Evolutionary conservation across 176 grass and related monocot genomes (phyloP).

Genomic region (Areca catechu): DNA sequence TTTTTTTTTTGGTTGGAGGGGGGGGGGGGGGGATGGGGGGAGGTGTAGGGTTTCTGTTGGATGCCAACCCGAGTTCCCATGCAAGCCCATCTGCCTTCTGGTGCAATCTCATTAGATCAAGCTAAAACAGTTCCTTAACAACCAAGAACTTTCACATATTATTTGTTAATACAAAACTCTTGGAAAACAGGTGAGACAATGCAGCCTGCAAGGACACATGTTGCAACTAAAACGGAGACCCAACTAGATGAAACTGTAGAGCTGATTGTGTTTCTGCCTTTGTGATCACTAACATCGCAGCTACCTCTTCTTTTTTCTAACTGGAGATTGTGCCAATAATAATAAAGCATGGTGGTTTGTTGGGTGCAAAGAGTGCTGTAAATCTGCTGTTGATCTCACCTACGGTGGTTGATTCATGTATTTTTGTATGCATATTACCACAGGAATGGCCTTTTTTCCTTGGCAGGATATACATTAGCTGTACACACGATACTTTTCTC

Average conservation of each 20-base stretch:
- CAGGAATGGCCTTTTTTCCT: conserved; percentile 30
- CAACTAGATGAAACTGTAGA: conserved; percentile 31
- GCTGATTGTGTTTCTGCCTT: conserved; percentile 21
- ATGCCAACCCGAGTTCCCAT: no score
- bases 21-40: no score
- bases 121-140: background rate
- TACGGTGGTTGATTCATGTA: conserved; percentile 43
- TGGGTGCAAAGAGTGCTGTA: conserved; percentile 1
- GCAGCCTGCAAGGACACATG: conserved; percentile 82
- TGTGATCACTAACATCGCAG: conserved; percentile 3
- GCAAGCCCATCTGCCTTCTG: no score
- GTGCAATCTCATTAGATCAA: no score
- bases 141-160: conserved; percentile 1
- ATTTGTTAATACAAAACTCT: conserved; percentile 1
- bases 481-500: conserved; percentile 35
- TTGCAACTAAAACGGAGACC: conserved; percentile 48
- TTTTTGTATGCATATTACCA: conserved; percentile 51
- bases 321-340: conserved; percentile 26
- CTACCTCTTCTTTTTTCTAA: conserved; percentile 23
- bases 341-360: conserved; percentile 6
- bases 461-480: conserved; percentile 28
- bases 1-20: no score
- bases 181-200: conserved; percentile 67
- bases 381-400: background rate
- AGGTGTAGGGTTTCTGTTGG: no score